Evolutionary conservation across 169 alveolate species (phyloP).

Genomic region (Eimeria maxima): DNA sequence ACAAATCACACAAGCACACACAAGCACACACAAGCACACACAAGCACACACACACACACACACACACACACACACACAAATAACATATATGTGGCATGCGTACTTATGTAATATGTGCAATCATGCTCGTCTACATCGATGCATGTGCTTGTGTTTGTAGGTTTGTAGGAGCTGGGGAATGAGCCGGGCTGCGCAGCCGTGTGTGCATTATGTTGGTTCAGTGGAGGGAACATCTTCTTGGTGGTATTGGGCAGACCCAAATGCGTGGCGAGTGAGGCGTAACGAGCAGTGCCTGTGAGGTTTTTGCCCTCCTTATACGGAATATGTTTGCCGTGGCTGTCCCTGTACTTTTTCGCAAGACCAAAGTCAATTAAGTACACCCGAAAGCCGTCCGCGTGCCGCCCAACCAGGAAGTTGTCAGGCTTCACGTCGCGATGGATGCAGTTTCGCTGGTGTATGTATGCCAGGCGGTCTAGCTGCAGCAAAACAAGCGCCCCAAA

Average conservation of each 20-base stretch:
- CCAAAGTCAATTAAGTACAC: conserved; percentile 97
- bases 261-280: conserved; percentile 98
- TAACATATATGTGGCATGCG: no score
- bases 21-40: not conserved
- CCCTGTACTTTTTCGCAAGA: conserved; percentile 96
- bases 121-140: not conserved
- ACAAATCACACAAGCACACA: not conserved
- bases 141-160: not conserved
- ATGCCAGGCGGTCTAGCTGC: conserved; percentile 82
- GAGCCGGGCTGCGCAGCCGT: not conserved
- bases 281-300: conserved; percentile 98
- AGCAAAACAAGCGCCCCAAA: not conserved
- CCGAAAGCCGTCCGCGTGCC: conserved; percentile 86
- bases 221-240: not conserved
- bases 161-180: no score
- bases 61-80: not conserved
- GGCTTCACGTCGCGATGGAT: conserved; percentile 95
- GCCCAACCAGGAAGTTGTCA: conserved; percentile 93
- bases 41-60: not conserved
- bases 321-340: conserved; percentile 96
- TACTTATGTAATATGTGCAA: not conserved
- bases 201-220: not conserved
- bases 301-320: conserved; percentile 97
- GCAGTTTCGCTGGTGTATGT: conserved; percentile 91
- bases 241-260: conserved; percentile 89